A percentile compares a stretch with the other conserved stretches of the same genome.
phyloP scores from a whole-genome alignment of 768 basidiomycete genomes.

The Fistulinella prunicolor region DNA sequence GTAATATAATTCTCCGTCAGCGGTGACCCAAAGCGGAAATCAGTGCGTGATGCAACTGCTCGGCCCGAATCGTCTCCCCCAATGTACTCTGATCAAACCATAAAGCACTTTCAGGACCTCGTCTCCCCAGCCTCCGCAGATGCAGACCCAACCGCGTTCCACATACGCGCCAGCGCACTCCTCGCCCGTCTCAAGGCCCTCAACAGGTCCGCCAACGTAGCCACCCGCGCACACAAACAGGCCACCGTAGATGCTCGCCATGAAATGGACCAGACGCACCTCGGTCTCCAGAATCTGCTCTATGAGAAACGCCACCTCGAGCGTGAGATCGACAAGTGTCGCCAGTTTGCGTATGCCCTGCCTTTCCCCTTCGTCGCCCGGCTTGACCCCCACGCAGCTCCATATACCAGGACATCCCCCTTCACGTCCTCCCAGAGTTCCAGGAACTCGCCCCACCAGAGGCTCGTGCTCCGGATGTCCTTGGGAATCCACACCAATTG shows the following conservation, averaged over 20 bases:
- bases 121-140: constrained; percentile 51
- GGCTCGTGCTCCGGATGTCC: constrained; percentile 55
- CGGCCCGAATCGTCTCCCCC: constrained; percentile 12
- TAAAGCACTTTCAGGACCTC: constrained; percentile 63
- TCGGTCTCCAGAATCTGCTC: constrained; percentile 80
- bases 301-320: constrained; percentile 91
- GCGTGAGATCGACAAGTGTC: constrained; percentile 88
- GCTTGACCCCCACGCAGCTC: constrained; percentile 49
- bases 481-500: constrained; percentile 73
- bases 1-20: constrained; percentile 22
- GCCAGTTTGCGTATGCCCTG: constrained; percentile 76
- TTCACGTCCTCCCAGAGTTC: constrained; percentile 72
- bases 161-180: constrained; percentile 70
- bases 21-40: constrained; percentile 8
- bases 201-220: constrained; percentile 70
- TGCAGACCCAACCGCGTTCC: constrained; percentile 41
- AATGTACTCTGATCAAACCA: constrained; percentile 45
- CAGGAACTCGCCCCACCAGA: constrained; percentile 64
- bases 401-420: constrained; percentile 82
- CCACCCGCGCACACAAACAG: constrained; percentile 68
- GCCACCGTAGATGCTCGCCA: constrained; percentile 72
- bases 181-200: constrained; percentile 77
- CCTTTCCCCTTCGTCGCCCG: background rate
- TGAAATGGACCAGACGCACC: constrained; percentile 88
- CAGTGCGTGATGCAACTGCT: background rate